Conservation (phyloP, 2,329 filamentous ascomycete species). For the Neonectria punicea region DNA sequence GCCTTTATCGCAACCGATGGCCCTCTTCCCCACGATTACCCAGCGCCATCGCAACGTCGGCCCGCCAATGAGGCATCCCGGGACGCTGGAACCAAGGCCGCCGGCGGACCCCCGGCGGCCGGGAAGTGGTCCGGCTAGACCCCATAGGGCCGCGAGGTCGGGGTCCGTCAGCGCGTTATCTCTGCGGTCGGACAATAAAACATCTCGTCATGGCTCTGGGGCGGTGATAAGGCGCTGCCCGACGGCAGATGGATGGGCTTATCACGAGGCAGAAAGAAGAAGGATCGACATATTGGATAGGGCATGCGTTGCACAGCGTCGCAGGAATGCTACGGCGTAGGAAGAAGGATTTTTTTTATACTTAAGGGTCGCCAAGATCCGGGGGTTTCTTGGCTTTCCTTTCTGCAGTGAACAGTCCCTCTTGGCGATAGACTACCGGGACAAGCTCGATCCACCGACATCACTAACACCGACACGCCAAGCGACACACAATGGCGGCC, state of each 20-base stretch:
- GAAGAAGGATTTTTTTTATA: not conserved
- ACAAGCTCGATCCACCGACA: not conserved
- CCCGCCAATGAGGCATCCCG: not conserved
- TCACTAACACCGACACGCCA: too few relatives aligned
- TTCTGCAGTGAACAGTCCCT: not conserved
- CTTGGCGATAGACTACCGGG: not conserved
- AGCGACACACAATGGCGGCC: conserved; percentile 12
- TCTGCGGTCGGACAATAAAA: conserved; percentile 1
- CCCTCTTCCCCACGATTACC: not conserved
- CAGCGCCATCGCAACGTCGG: not conserved
- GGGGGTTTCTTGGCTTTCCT: not conserved
- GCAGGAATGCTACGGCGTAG: not conserved
- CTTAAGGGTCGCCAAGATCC: not conserved
- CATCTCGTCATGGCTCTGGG: not conserved
- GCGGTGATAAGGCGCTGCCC: not conserved
- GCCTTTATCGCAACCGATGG: not conserved
- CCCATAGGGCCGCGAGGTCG: not conserved
- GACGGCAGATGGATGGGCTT: not conserved
- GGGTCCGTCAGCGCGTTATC: not conserved
- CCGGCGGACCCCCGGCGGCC: not conserved
- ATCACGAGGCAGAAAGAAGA: not conserved
- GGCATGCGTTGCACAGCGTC: not conserved
- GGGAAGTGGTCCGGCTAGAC: not conserved
- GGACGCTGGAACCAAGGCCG: not conserved
- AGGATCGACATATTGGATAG: not conserved